Evolutionary conservation across 305 asterid genomes (phyloP).

Genomic region (Plantago coronopus): DNA sequence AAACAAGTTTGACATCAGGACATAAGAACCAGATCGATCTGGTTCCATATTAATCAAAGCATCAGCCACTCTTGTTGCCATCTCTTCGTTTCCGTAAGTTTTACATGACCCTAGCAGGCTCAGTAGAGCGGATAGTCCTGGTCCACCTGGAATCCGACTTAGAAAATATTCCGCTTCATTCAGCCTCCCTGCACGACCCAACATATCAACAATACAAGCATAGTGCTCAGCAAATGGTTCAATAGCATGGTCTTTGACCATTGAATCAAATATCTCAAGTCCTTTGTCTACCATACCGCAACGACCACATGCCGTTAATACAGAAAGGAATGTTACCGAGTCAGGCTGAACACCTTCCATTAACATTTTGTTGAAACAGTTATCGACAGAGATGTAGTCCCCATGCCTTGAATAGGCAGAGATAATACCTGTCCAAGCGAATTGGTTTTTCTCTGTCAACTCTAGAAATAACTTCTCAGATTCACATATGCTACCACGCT

Average conservation of each 20-base stretch:
- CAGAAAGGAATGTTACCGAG: conserved; percentile 72
- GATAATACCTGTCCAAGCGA: conserved; percentile 79
- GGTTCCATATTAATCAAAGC: conserved; percentile 65
- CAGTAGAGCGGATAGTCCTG: conserved; percentile 66
- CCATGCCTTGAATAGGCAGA: conserved; percentile 85
- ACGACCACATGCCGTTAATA: conserved; percentile 71
- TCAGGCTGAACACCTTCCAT: conserved; percentile 59
- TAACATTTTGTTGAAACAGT: conserved; percentile 54
- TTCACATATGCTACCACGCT: conserved; percentile 73
- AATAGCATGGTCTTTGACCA: conserved; percentile 43
- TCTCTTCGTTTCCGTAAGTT: conserved; percentile 58
- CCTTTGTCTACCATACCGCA: conserved; percentile 69
- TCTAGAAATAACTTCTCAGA: conserved; percentile 56
- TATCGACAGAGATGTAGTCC: conserved; percentile 63
- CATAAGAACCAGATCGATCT: conserved; percentile 63
- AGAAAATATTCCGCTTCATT: conserved; percentile 67
- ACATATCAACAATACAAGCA: conserved; percentile 79
- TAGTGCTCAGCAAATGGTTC: conserved; percentile 65
- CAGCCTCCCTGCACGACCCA: conserved; percentile 75
- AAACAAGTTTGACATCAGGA: conserved; percentile 76
- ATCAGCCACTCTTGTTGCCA: conserved; percentile 54
- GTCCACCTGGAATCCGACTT: conserved; percentile 62
- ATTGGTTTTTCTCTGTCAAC: conserved; percentile 43
- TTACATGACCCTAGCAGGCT: conserved; percentile 81
- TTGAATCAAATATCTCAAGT: conserved; percentile 51